Base-by-base conservation (phyloP, 768 basidiomycete genomes). In the Hygrocybe coccinea region DNA sequence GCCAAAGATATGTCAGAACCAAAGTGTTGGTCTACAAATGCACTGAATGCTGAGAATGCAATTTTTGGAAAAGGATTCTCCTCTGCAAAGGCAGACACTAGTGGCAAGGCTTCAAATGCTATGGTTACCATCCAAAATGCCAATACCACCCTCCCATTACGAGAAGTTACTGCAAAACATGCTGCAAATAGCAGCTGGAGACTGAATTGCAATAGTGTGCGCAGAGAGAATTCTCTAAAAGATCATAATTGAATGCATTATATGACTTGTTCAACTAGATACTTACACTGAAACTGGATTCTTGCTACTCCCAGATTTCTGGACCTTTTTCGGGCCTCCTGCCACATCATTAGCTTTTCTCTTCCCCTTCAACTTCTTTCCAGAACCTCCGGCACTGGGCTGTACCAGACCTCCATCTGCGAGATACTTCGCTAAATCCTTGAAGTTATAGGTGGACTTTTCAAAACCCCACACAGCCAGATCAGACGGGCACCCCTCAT, bases 61-160 rank as follows among this genome's bases (percentile, higher is more conserved):
- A 54, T 54, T 17, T 44, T 24, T 10, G 52, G 52, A 54, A 54
- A 54, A 5, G 52, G 38, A 14, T 15, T 41, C 14, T 14, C 14
- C 15, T 14, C 14, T 41, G 39, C 5, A 3, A 15, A 19, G 14
- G 39, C 19, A 19, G 39, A 14, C 14, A 19, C 14, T 4, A 41
- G 15, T 14, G 39, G 39, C 14, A 41, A 19, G 19, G 19, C 15
- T 41, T 14, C 39, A 14, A 41, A 41, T 41, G 15, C 39, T 14
- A 41, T 41, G 39, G 19, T 41, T 14, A 41, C 3, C 19, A 19
- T 19, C 15, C 29, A 41, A 14, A 14, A 41, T 19, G 29, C 29
- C 29, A 29, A 29, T 29, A 29, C 29, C 29, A 29, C 29, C 29
- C 29, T 29, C 29, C 29, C 29, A 29, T 29, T 4, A 29, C 8